Evolutionary conservation across 1,139 yeast species (phyloP).

Genomic region (Arxiozyma heterogenica): DNA sequence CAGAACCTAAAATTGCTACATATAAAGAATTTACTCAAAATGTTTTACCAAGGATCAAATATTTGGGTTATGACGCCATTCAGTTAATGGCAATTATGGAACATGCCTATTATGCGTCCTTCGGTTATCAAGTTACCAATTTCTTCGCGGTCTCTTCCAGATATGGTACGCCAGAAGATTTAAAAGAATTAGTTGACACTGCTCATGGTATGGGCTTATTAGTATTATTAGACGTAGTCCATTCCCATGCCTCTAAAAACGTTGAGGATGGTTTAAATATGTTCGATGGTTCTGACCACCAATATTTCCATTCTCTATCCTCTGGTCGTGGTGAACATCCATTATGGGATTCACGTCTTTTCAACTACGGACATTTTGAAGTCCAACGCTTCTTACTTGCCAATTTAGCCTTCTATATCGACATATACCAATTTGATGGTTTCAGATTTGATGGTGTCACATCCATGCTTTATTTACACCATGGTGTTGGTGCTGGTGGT

Average conservation of each 20-base stretch:
- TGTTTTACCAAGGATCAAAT: slow-evolving; percentile 73
- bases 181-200: slow-evolving; percentile 80
- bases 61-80: slow-evolving; percentile 83
- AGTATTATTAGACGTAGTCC: slow-evolving; percentile 85
- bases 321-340: slow-evolving; percentile 69
- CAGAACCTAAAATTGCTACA: slow-evolving; percentile 76
- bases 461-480: slow-evolving; percentile 83
- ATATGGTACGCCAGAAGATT: slow-evolving; percentile 89
- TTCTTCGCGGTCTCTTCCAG: slow-evolving; percentile 87
- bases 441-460: slow-evolving; percentile 97
- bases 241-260: slow-evolving; percentile 91
- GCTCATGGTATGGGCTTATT: slow-evolving; percentile 85
- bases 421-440: slow-evolving; percentile 83
- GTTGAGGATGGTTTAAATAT: slow-evolving; percentile 87
- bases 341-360: slow-evolving; percentile 90
- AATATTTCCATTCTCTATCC: slow-evolving; percentile 60
- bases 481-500: slow-evolving; percentile 74
- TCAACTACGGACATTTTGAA: slow-evolving; percentile 85
- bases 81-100: slow-evolving; percentile 98
- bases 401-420: slow-evolving; percentile 78
- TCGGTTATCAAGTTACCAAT: slow-evolving; percentile 91
- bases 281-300: slow-evolving; percentile 94
- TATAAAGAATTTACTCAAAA: slow-evolving; percentile 77
- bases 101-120: slow-evolving; percentile 95
- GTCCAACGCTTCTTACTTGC: slow-evolving; percentile 79